phyloP scores from a whole-genome alignment of 2,329 filamentous ascomycete species.

The Penicillium sclerotigenum region DNA sequence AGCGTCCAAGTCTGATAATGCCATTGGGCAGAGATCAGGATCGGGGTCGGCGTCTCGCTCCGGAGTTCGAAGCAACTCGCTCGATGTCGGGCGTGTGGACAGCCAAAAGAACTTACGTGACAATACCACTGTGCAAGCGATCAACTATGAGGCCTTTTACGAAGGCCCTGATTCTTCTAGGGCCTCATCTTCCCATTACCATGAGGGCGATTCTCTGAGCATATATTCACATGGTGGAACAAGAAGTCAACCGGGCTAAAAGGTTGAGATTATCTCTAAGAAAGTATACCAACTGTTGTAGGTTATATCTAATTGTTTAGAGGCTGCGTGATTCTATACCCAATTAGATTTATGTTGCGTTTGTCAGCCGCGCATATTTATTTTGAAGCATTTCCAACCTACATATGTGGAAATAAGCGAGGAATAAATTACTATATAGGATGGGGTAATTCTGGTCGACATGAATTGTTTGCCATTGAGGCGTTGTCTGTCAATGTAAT shows the following conservation, averaged over 20 bases:
- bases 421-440: too few relatives aligned
- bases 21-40: neutral
- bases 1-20: neutral
- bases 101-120: neutral
- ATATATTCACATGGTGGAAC: neutral
- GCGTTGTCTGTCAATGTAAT: too few relatives aligned
- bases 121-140: neutral
- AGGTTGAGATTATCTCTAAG: neutral
- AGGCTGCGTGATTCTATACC: neutral
- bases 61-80: neutral
- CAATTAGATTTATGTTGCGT: neutral
- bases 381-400: too few relatives aligned
- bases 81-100: neutral
- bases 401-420: too few relatives aligned
- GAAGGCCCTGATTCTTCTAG: neutral
- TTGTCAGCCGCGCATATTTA: too few relatives aligned
- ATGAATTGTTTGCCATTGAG: too few relatives aligned
- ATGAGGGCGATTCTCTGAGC: neutral
- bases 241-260: neutral
- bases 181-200: neutral
- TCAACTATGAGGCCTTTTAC: constrained; percentile 5
- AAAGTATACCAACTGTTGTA: neutral
- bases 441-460: too few relatives aligned
- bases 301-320: neutral
- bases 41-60: neutral